phyloP scores from a whole-genome alignment of 768 basidiomycete species.

The Boletellus ananas region DNA sequence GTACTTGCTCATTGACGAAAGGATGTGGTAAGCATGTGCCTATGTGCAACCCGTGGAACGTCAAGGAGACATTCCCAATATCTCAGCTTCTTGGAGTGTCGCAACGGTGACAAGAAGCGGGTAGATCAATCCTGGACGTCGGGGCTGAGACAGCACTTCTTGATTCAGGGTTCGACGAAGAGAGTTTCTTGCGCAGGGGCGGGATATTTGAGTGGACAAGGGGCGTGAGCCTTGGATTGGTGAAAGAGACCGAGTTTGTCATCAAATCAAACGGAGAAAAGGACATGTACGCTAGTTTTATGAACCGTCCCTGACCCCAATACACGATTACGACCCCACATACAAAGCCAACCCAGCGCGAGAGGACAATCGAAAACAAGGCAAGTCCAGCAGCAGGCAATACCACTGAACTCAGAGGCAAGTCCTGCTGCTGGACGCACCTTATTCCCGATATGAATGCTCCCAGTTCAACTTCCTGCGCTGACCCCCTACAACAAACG shows the following conservation, averaged over 20 bases:
- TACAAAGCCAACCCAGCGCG: not conserved
- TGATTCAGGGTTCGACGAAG: constrained; percentile 13
- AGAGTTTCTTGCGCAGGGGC: constrained; percentile 7
- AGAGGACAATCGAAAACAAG: constrained; percentile 6
- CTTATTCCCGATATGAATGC: constrained; percentile 9
- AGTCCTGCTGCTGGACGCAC: constrained; percentile 22
- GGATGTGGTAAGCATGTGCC: constrained; percentile 27
- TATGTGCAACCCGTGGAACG: not conserved
- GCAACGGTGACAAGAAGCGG: constrained; percentile 29
- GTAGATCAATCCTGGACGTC: constrained; percentile 11
- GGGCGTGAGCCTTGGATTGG: constrained; percentile 10
- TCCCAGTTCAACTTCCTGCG: not conserved
- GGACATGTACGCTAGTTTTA: not conserved
- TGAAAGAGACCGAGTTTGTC: not conserved
- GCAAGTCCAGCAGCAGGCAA: constrained; percentile 18
- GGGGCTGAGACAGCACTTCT: constrained; percentile 16
- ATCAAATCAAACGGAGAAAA: not conserved
- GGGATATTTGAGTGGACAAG: constrained; percentile 9
- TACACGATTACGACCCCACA: not conserved
- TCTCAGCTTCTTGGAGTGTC: constrained; percentile 31
- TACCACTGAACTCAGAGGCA: constrained; percentile 5
- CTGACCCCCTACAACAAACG: not conserved
- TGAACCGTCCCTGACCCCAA: too few species aligned
- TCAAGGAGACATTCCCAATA: not conserved
- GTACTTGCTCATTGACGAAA: constrained; percentile 36